Conservation (phyloP, 2,329 filamentous ascomycete genomes). For the Rhinocladiella similis region DNA sequence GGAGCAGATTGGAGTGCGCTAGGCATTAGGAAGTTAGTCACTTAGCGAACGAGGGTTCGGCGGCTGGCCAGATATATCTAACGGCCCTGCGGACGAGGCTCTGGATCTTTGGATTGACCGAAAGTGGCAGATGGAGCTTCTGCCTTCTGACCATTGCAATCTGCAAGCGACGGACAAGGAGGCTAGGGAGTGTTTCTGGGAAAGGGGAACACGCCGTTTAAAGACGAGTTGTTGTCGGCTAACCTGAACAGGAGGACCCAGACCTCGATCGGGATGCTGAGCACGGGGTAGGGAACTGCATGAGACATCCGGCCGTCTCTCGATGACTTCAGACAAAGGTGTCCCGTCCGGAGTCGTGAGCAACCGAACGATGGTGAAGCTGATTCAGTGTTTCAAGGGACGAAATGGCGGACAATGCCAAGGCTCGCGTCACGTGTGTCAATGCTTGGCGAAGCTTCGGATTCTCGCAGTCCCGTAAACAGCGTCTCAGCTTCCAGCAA, state of each 20-base stretch:
- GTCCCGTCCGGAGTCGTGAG: slow-evolving; percentile 11
- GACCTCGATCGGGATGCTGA: not conserved
- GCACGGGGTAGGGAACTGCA: not conserved
- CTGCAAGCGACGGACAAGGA: slow-evolving; percentile 4
- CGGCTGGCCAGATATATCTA: not conserved
- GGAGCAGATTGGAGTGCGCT: not conserved
- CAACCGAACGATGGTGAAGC: slow-evolving; percentile 24
- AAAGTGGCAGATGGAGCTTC: not conserved
- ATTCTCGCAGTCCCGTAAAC: not conserved
- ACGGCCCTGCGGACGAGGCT: not conserved
- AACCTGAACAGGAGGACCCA: not conserved
- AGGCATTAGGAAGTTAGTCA: not conserved
- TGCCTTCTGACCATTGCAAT: not conserved
- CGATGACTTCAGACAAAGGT: slow-evolving; percentile 1
- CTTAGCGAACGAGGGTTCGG: not conserved
- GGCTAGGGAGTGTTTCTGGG: not conserved
- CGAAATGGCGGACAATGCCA: slow-evolving; percentile 13
- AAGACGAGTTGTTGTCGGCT: not conserved
- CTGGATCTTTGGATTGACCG: not conserved
- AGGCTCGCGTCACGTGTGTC: slow-evolving; percentile 12
- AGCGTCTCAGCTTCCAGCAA: not conserved
- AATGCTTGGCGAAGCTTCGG: slow-evolving; percentile 16
- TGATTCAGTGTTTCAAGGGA: slow-evolving; percentile 12
- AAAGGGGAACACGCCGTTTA: not conserved
- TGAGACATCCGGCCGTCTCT: slow-evolving; percentile 21